Evolutionary conservation across 345 rosid genomes (phyloP), one percentile per base, ranked within the genome.

Genomic region (Anastatica hierochuntica): DNA sequence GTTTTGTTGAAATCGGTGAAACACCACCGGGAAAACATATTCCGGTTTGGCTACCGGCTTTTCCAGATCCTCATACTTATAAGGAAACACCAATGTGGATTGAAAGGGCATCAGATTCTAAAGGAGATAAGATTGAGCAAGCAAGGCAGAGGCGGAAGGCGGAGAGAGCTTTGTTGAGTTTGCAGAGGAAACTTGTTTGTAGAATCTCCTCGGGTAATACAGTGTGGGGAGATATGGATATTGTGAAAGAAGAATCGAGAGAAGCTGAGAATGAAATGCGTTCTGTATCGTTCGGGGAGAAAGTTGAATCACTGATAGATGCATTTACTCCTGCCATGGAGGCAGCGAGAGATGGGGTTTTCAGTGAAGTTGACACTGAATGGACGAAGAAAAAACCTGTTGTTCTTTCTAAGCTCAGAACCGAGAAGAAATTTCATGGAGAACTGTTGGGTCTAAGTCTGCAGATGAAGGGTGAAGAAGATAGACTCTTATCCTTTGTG

Each of bases 11-110:
- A 9, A 73, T 92, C 79, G 77, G 72, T 51, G 98, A 92, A 66
- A 64, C 63, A 6, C 94, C 97, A 0, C 85, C 85, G 1, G 94
- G 85, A 12, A 88, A 85, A 47, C 98, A 92, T 62, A 74, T 92
- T 16, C 98, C 97, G 5, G 20, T 66, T 33, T 88, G 98, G 98
- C 66, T 92, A 63, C 98, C 97, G 0, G 95, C 98, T 34, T 81
- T 92, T 56, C 98, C 98, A 5, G 98, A 92, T 75, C 88, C 84
- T 43, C 98, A 88, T 60, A 92, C 98, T 0, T 88, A 85, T 49
- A 60, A 78, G 47, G 76, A 67, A 6, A 88, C 99, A 8, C 87
- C 94, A 5, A 71, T 81, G 79, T 88, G 99, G 99, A 75, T 79
- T 8, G 85, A 94, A 71, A 74, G 97, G 71, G 67, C 39, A 13